Base-by-base conservation (phyloP, 2,329 filamentous ascomycete species). In the Fusarium pseudonygamai region DNA sequence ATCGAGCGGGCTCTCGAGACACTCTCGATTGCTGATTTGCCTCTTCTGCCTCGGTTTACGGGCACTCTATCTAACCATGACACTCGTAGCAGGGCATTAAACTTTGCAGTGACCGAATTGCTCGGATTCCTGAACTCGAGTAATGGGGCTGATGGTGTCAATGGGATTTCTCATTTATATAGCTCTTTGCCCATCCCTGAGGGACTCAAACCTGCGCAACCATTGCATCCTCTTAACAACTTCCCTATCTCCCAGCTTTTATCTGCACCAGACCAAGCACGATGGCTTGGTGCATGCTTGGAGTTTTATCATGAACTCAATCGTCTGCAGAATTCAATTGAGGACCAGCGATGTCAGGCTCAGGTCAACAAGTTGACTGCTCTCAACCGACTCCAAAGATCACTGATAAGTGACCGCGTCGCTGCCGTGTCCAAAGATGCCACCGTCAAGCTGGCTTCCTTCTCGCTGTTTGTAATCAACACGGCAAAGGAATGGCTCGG, bases 381-480 rank as follows among this genome's bases (percentile, higher is more conserved):
- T 4, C 81, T 92, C 71, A 91, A 87, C 69, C 86, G 90, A 13
- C 82, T 92, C 13, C 89, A 92, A 78, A 84, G 90, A 65, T 91
- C 90, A 4, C 83, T 86, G 42, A 83, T 90, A 10, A 86, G 86
- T 28, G 84, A 85, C 53, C 85, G 86, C 22, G 86, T 91, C 24
- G 85, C 88, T 18, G 85, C 85, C 13, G 86, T 91, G 9, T 85
- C 87, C 1, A 90, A 89, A 69, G 90, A 92, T 73, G 89, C 90
- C 2, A 92, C 90, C 5, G 85, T 87, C 10, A 84, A 84, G 60
- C 83, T 89, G 12, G 84, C 84, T 3, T 80, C 80, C 5, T 92
- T 92, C 69, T 79, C 92, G 9, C 75, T 78, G 5, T 83, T 82
- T 3, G 80, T 84, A 5, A 75, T 90, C 16, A 77, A 79, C 26